Evolutionary conservation across 768 basidiomycete species (phyloP).

Genomic region (Suillus luteus): DNA sequence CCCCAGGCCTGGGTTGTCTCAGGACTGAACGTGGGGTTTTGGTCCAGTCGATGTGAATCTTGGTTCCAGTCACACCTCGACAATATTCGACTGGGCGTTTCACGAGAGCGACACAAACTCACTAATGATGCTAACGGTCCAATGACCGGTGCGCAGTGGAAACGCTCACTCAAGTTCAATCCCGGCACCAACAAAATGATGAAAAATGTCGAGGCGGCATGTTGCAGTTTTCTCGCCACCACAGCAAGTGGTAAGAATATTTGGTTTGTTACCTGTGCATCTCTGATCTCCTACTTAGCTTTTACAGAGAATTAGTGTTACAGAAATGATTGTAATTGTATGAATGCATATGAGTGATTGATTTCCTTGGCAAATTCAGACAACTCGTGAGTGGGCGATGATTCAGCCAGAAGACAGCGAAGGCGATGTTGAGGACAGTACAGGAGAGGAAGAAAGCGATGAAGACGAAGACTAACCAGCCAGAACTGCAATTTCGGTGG

Average conservation of each 20-base stretch:
- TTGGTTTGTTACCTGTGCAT: neutral
- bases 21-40: neutral
- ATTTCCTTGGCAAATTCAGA: no score
- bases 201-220: neutral
- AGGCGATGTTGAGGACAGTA: slow-evolving; percentile 20
- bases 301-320: neutral
- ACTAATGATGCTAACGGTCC: neutral
- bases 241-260: slow-evolving; percentile 4
- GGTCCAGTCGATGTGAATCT: neutral
- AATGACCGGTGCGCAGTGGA: neutral
- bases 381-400: no score
- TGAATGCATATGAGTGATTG: no score
- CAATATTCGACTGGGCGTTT: neutral
- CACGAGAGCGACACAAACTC: neutral
- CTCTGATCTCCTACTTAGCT: neutral
- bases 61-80: neutral
- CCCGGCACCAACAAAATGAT: neutral
- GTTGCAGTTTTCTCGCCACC: neutral
- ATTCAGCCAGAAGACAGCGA: slow-evolving; percentile 23
- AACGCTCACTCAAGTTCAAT: slow-evolving; percentile 2
- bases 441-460: slow-evolving; percentile 20
- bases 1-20: neutral
- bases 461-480: slow-evolving; percentile 13
- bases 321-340: no score
- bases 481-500: neutral